Evolutionary conservation across 306 rosid genomes (phyloP), one percentile per base, ranked within the genome.

Genomic region (Aeschynomene evenia): DNA sequence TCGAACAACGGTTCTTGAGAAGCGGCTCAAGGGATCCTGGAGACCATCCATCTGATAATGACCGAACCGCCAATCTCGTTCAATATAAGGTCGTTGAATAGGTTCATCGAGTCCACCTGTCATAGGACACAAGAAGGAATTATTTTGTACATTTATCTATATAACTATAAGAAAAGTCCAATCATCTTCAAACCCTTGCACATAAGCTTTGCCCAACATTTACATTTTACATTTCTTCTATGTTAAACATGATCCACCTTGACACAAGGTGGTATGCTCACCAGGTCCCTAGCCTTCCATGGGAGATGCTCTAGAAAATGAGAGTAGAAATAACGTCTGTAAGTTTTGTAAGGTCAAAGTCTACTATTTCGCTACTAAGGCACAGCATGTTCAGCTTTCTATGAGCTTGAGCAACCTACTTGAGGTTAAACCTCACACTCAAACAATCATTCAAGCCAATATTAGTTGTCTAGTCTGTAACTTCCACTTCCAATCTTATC

Each of bases 91-190:
- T 68, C 96, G 84, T 79, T 84, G 82, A 72, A 79, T 54, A 21
- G 99, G 97, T 77, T 91, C 87, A 72, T 94, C 92, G 22, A 94
- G 95, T 54, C 97, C 99, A 68, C 97, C 97, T 94, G 80, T 57
- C 34, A 50, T 33, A 42, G 70, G 43, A 71, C 49, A 37, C 71
- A 71, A 66, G 72, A 46, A 67, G 4, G 4, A 55, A 34, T 20
- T 34, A 16, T 57, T 12, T 5, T 36, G 68, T 20, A 34, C 59
- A 55, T 57, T 59, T 28, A 56, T 68, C 42, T 42, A 63, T 29
- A 22, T 29, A 22, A 43, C 33, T 43, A 6, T 40, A 40, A 55
- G 18, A 62, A 63, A 63, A 28, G 4, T 55, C 21, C n/a, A 31
- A 22, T 28, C 26, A 45, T 12, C 22, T 45, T 16, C 15, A 21